Evolutionary conservation across 2,329 filamentous ascomycete species (phyloP).

Genomic region (Chaetothyriales sp.): DNA sequence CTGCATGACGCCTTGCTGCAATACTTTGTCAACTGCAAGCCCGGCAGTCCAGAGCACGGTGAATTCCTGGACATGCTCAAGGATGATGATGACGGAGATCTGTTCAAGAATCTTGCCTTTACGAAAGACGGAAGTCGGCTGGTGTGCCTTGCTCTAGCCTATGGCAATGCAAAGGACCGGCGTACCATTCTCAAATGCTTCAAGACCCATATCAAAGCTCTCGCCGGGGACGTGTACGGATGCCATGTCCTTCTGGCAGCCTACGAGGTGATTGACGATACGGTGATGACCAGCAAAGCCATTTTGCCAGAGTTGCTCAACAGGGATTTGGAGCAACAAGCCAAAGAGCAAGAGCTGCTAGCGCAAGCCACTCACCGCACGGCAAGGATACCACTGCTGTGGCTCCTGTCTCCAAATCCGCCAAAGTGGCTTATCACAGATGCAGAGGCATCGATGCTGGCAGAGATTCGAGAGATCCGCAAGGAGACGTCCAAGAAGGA

Average conservation of each 20-base stretch:
- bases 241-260: conserved; percentile 73
- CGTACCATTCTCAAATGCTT: conserved; percentile 78
- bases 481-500: conserved; percentile 88
- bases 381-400: conserved; percentile 56
- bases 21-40: conserved; percentile 71
- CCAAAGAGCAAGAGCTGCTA: conserved; percentile 32
- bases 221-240: conserved; percentile 67
- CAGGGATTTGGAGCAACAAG: conserved; percentile 38
- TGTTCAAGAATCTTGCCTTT: conserved; percentile 92
- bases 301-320: conserved; percentile 78
- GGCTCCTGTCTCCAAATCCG: conserved; percentile 56
- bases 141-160: conserved; percentile 66
- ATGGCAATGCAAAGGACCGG: conserved; percentile 82
- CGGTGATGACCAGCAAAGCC: conserved; percentile 69
- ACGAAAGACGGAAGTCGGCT: conserved; percentile 77
- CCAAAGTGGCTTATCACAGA: conserved; percentile 50
- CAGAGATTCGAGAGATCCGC: conserved; percentile 66
- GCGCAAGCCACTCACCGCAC: conserved; percentile 31
- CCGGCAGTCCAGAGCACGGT: conserved; percentile 64
- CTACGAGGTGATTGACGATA: conserved; percentile 89
- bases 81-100: conserved; percentile 77
- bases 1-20: conserved; percentile 97
- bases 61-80: conserved; percentile 86
- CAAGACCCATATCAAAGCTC: conserved; percentile 75
- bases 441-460: conserved; percentile 54